Conservation (phyloP, 805 yeast species). For the Candida loeiensis region DNA sequence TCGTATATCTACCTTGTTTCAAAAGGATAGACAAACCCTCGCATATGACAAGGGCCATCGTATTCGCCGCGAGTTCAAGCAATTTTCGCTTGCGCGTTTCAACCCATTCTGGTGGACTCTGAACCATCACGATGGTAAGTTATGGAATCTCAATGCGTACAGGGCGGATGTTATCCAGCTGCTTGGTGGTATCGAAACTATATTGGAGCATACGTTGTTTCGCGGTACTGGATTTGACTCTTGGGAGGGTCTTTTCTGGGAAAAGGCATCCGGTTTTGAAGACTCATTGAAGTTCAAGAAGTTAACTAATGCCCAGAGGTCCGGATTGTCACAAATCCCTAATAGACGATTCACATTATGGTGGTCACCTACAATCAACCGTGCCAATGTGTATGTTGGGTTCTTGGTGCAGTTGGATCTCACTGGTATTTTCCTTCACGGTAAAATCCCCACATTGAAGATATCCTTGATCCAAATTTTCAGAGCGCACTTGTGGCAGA, state of each 20-base stretch:
- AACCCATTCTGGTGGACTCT: conserved; percentile 98
- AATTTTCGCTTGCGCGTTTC: conserved; percentile 63
- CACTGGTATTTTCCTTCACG: conserved; percentile 95
- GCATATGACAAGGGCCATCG: conserved; percentile 95
- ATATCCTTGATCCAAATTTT: conserved; percentile 94
- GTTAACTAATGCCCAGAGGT: conserved; percentile 94
- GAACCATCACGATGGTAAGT: conserved; percentile 87
- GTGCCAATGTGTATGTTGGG: conserved; percentile 98
- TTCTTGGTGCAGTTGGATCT: conserved; percentile 92
- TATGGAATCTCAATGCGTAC: conserved; percentile 91
- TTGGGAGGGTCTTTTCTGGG: conserved; percentile 99
- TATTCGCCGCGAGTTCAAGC: conserved; percentile 72
- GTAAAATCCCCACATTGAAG: conserved; percentile 95
- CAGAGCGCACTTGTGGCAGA: conserved; percentile 98
- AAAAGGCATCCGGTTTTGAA: conserved; percentile 94
- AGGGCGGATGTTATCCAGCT: conserved; percentile 96
- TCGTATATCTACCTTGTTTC: conserved; percentile 90
- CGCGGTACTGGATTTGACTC: conserved; percentile 96
- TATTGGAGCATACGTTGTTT: conserved; percentile 89
- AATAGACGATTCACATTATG: conserved; percentile 94
- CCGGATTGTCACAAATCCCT: conserved; percentile 96
- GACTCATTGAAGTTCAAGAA: conserved; percentile 93
- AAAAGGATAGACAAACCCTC: conserved; percentile 88
- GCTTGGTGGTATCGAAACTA: conserved; percentile 94
- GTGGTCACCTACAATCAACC: conserved; percentile 99